Conservation (phyloP, 345 rosid species). For the Microthlaspi erraticum region DNA sequence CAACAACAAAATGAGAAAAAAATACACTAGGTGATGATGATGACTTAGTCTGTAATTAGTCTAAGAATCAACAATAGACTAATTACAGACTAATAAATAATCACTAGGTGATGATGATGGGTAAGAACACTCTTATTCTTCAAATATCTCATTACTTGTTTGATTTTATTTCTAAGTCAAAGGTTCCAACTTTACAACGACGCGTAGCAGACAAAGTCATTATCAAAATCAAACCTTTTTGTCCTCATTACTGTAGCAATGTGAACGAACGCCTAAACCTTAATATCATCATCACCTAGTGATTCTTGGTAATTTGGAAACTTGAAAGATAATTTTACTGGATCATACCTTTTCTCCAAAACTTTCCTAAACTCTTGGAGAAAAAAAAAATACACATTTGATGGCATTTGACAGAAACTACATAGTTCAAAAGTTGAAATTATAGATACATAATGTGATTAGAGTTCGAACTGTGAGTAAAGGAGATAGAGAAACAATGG, state of each 20-base stretch:
- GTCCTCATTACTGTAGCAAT: background rate
- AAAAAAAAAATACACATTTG: background rate
- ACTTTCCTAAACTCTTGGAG: background rate
- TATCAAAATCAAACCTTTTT: slow-evolving; percentile 8
- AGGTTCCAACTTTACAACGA: slow-evolving; percentile 2
- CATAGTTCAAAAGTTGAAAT: background rate
- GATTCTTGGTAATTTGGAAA: background rate
- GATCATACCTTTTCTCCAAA: slow-evolving; percentile 1
- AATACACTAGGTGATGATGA: no score
- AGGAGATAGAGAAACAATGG: slow-evolving; percentile 4
- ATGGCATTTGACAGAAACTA: slow-evolving; percentile 3
- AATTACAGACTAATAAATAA: no score
- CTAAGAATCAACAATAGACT: no score
- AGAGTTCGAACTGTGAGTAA: slow-evolving; percentile 2
- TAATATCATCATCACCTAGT: background rate
- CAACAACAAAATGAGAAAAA: slow-evolving; percentile 18
- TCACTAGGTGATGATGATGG: no score
- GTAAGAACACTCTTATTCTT: no score
- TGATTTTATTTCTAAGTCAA: no score
- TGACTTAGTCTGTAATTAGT: no score
- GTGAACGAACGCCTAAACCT: background rate
- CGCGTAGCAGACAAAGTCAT: background rate
- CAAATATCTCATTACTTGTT: no score
- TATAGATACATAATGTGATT: slow-evolving; percentile 18
- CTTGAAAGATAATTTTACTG: background rate